Base-by-base conservation (phyloP, 75 land plant genomes). In the Picea sitchensis region DNA sequence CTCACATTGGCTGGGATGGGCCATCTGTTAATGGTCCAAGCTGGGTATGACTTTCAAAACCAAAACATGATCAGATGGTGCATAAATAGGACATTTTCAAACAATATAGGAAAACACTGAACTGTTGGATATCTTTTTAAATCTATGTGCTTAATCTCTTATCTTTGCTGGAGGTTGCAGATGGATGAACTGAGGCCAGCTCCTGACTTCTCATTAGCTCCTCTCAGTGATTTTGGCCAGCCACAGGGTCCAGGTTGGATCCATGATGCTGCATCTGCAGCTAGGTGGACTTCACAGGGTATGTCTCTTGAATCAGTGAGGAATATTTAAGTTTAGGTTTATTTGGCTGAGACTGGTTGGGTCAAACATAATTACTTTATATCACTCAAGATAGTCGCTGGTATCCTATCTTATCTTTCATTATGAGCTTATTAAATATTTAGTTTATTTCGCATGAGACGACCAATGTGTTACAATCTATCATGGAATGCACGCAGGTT, bases 1-100 rank as follows among this genome's bases (percentile, higher is more conserved):
- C 94, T 14, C 96, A 94, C 73, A 86, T 94, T 76, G 96, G 96
- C 4, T 94, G 89, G 94, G 96, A 94, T 82, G 89, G 92, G 12
- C 84, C 87, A 38, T 83, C 90, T 59, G 89, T 90, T 5, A 85
- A 78, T 81, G 85, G 89, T 58, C 93, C 93, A n/a, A 86, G 86
- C 77, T 89, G 91, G 95, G 95, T 91, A 88, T 80, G 57, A 21
- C 82, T 61, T 36, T 20, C 32, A 18, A 65, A 79, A 47, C 30
- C 44, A 59, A 30, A 15, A 11, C 12, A 77, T 77, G 15, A n/a
- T 59, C 36, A 14, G 30, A 18, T 17, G 21, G 65, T 54, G 59
- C 14, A 51, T 4, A 72, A 30, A 15, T 32, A 62, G 31, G 2
- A 30, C 21, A 73, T 73, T 36, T 26, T 21, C 7, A 73, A n/a